Evolutionary conservation across 2,329 filamentous ascomycete genomes (phyloP), one percentile per base, ranked within the genome.

Genomic region (Bipolaris gigantea): DNA sequence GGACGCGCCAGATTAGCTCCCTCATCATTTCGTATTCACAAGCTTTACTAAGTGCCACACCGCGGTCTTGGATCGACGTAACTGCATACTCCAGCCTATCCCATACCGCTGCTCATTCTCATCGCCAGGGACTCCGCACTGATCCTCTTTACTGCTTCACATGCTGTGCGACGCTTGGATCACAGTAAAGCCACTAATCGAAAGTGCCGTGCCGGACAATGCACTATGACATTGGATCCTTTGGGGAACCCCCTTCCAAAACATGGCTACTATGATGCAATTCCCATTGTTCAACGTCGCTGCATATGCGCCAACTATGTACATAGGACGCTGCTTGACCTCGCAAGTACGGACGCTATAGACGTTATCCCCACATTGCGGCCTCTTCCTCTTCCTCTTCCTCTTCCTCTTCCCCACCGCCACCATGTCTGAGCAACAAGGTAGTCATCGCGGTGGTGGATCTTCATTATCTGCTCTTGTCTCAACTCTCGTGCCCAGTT

Each of bases 381-480:
- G n/a, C 16, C 15, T 38, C 39, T 7, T 15, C 25, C 13, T 50
- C 33, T 44, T 23, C 8, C n/a, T 16, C 6, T n/a, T n/a, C 16
- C 15, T 38, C 39, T 7, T 15, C 25, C 13, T 50, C 33, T 44
- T 23, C 8, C n/a, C 21, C 6, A 27, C 25, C 25, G n/a, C 25
- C 18, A 16, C 27, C 33, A 53, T 53, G 50, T 33, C 46, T 18
- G 16, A 34, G n/a, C 38, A 42, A 8, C 34, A 33, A 30, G 39
- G 50, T 16, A 53, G 19, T 19, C 39, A 53, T 16, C 50, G 45
- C 11, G 40, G 32, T 33, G 35, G 39, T 16, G 33, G 33, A 34
- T 43, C 38, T 4, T 50, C 82, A 2, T 66, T 79, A 27, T 81
- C 72, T 19, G 61, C 62, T 30, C 59, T 74, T 50, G 54, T 73